These are phyloP conservation scores for Eimeria necatrix DNA, from an alignment of 169 alveolate genomes.

Conservation along the genomic window DNA sequence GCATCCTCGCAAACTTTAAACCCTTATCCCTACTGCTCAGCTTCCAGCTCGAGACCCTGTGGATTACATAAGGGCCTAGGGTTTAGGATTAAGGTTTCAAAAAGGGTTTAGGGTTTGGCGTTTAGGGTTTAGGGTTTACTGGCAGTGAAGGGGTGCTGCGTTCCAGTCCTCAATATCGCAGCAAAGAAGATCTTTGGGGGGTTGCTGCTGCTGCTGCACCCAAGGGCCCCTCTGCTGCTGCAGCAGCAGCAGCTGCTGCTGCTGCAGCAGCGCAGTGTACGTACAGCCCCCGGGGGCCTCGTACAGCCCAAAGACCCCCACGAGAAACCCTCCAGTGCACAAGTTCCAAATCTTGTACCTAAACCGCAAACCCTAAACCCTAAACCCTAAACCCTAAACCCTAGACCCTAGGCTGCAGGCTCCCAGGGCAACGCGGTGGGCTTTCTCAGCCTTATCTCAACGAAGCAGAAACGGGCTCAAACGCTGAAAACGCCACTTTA, in stretches of 20 bases:
- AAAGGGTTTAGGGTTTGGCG: no score
- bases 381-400: not conserved
- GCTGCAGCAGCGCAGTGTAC: not conserved
- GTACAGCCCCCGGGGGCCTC: not conserved
- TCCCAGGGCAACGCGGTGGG: no score
- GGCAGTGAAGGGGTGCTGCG: slow-evolving; percentile 9
- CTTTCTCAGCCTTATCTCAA: no score
- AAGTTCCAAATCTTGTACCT: not conserved
- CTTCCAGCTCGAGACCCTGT: not conserved
- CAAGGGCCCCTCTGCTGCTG: not conserved
- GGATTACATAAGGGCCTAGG: not conserved
- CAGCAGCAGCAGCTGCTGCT: not conserved
- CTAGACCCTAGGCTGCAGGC: not conserved
- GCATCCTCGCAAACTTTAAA: no score
- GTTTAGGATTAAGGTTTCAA: no score
- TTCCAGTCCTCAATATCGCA: not conserved
- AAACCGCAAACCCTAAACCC: not conserved
- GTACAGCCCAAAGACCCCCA: not conserved
- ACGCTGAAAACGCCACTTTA: no score
- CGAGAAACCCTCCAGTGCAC: not conserved
- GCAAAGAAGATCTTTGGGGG: slow-evolving; percentile 24
- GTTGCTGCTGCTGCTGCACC: not conserved
- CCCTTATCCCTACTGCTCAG: not conserved
- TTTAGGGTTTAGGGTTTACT: slow-evolving; percentile 28
- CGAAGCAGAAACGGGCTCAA: no score